Evolutionary conservation across 2,329 filamentous ascomycete genomes (phyloP).

Genomic region (Bipolaris bicolor): DNA sequence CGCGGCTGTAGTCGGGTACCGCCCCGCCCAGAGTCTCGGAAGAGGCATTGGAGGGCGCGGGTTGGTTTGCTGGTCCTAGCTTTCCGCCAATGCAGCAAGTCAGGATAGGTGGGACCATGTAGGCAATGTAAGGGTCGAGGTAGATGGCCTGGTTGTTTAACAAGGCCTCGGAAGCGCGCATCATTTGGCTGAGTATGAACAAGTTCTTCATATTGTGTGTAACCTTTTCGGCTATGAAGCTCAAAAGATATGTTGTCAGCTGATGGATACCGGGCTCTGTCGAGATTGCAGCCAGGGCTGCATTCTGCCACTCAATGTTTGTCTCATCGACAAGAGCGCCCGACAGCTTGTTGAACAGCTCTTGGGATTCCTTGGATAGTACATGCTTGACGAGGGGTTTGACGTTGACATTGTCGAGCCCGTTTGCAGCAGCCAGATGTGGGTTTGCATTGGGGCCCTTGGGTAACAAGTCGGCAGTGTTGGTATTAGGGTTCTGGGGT

Average conservation of each 20-base stretch:
- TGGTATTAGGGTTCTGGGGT: conserved; percentile 90
- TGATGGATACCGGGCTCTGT: conserved; percentile 94
- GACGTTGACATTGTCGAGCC: conserved; percentile 81
- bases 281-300: conserved; percentile 82
- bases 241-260: conserved; percentile 93
- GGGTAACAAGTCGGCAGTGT: conserved; percentile 85
- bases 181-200: conserved; percentile 88
- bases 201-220: conserved; percentile 91
- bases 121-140: conserved; percentile 70
- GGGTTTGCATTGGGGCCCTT: conserved; percentile 90
- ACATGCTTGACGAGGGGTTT: conserved; percentile 95
- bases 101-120: conserved; percentile 82
- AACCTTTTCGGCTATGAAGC: conserved; percentile 94
- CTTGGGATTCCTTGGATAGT: conserved; percentile 90
- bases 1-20: conserved; percentile 28
- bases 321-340: conserved; percentile 85
- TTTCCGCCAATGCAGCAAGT: conserved; percentile 89
- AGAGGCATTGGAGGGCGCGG: conserved; percentile 56
- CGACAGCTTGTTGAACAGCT: conserved; percentile 97
- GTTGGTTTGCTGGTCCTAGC: conserved; percentile 65
- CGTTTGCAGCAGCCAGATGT: conserved; percentile 80
- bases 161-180: conserved; percentile 84
- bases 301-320: conserved; percentile 83
- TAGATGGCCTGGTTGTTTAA: conserved; percentile 84
- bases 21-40: conserved; percentile 54